Evolutionary conservation across 495 filamentous ascomycete species (phyloP).

Genomic region (Xylaria acuta): DNA sequence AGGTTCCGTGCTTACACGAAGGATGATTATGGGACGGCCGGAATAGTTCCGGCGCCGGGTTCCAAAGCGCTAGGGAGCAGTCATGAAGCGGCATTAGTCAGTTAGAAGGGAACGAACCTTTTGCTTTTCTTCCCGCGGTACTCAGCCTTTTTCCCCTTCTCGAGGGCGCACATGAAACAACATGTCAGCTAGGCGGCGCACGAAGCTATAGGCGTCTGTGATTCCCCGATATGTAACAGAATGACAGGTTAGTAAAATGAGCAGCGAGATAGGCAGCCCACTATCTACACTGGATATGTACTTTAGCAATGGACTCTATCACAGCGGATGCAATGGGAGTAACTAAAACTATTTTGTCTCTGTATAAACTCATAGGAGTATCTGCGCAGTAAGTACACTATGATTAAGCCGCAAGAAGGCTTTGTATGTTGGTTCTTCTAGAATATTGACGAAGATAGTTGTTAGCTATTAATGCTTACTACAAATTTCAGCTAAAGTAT

Average conservation of each 20-base stretch:
- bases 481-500: background rate
- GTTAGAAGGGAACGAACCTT: background rate
- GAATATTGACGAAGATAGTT: background rate
- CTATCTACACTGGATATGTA: background rate
- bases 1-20: background rate
- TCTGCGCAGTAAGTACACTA: background rate
- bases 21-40: background rate
- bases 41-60: slow-evolving; percentile 2
- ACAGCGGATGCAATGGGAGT: background rate
- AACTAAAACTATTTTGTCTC: background rate
- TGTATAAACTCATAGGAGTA: background rate
- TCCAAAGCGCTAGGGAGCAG: background rate
- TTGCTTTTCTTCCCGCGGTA: background rate
- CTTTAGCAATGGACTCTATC: background rate
- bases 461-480: background rate
- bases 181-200: background rate
- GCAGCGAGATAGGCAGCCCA: background rate
- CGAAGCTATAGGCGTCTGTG: background rate
- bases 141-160: background rate
- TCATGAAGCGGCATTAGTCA: background rate
- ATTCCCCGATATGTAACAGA: background rate
- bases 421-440: background rate
- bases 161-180: slow-evolving; percentile 14
- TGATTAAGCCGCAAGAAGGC: background rate
- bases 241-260: background rate